Evolutionary conservation across 306 rosid species (phyloP), one percentile per base, ranked within the genome.

Genomic region (Sechiopsis laciniata): DNA sequence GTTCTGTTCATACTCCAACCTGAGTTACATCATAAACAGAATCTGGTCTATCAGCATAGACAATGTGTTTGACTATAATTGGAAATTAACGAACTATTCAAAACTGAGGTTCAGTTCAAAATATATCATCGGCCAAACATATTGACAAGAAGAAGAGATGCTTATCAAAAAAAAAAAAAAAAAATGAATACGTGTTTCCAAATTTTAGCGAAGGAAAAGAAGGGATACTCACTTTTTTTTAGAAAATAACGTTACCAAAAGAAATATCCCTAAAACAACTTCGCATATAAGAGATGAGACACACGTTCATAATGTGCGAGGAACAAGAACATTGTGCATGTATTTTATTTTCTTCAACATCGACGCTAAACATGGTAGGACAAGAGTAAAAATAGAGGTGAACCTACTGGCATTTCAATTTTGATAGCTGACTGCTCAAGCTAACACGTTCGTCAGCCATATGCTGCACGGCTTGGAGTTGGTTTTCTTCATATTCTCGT

Each of bases 401-500:
- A 50, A 78, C 92, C 15, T 80, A 95, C 99, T 95, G 99, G 83
- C 92, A 89, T 88, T 88, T 95, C 80, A 91, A 83, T 67, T 95
- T 95, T 8, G 97, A 82, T 46, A 95, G 90, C 83, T 91, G 99
- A 82, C 95, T 85, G 74, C 90, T 95, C 86, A 95, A 85, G 58
- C 83, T 80, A 82, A 95, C 89, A 85, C 99, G 88, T 80, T 95
- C 96, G 60, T 95, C 99, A n/a, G 99, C 97, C 66, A 86, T 71
- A 77, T 82, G 81, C 68, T 95, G 99, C 50, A 97, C 96, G 55
- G 73, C 81, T 81, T 91, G 84, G 59, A 95, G 97, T 80, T 82
- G 91, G 67, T 95, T 95, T 85, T 95, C 99, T 85, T 95, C 99
- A 55, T 95, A 95, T 80, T 95, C 99, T 52, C 99, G 97, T 53